Evolutionary conservation across 2,329 filamentous ascomycete genomes (phyloP).

Genomic region (Ceratocystis cacaofunesta): DNA sequence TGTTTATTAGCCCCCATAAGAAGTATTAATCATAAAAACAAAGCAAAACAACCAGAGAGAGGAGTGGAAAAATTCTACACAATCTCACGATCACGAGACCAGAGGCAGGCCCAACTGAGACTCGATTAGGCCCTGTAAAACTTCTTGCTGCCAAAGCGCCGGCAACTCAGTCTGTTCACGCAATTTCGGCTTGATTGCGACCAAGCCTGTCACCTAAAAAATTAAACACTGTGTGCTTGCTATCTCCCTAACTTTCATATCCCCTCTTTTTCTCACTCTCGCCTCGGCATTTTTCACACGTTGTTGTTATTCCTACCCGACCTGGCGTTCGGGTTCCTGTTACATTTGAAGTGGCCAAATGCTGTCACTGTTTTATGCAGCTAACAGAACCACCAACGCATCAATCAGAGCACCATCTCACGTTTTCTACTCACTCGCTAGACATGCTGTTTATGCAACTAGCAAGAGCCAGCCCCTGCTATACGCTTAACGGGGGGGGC

Average conservation of each 20-base stretch:
- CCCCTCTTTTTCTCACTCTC: background rate
- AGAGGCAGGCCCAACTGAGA: background rate
- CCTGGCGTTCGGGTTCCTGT: background rate
- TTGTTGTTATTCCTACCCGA: background rate
- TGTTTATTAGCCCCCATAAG: background rate
- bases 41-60: background rate
- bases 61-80: background rate
- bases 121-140: constrained; percentile 1
- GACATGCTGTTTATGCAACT: background rate
- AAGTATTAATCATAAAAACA: background rate
- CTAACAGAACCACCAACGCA: background rate
- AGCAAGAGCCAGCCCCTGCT: background rate
- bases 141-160: background rate
- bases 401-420: background rate
- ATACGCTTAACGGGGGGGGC: background rate
- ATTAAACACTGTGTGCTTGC: background rate
- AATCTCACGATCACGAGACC: background rate
- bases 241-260: background rate
- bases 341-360: background rate
- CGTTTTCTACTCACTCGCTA: no score
- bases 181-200: background rate
- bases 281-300: background rate
- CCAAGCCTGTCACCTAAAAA: background rate
- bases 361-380: background rate
- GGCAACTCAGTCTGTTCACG: background rate